Base-by-base conservation (phyloP, 2,329 filamentous ascomycete species). In the Colletotrichum spinosum region DNA sequence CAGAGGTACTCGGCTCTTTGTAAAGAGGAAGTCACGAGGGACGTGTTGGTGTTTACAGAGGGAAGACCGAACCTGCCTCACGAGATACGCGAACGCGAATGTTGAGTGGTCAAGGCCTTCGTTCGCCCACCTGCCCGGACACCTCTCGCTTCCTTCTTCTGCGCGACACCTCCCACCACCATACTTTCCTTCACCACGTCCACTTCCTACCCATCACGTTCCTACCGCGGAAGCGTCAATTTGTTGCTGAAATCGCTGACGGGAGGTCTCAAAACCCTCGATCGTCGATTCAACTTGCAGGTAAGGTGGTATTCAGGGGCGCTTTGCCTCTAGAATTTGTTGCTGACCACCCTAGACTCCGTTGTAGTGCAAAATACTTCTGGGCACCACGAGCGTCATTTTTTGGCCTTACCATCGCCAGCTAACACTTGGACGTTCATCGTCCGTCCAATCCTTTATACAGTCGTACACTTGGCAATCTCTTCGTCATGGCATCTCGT, bases 1-100 rank as follows among this genome's bases (percentile, higher is more conserved):
- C 62, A 56, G 34, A 49, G 52, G 33, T 51, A 51, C 35, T 49
- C 41, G 37, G 42, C 15, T 41, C 37, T 25, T 25, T 61, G 52
- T 33, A 56, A 65, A 53, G 45, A 62, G 62, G 62, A 65, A 65
- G 62, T 52, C 62, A 65, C 62, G 58, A 61, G 25, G 35, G 37
- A 38, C 17, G 38, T 17, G n/a, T 51, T 44, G 56, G 39, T 62
- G 51, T 56, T 65, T 55, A 44, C 35, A 52, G 51, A 62, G 51
- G 58, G 46, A 61, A 55, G 58, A 44, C 46, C 62, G 58, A 62
- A 33, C 62, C 46, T 65, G 52, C 58, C 62, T 44, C 49, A 35
- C 35, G 34, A 25, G 33, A 56, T 45, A 33, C 35, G 11, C 52
- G 55, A 11, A 44, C 58, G 56, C 41, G 51, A 48, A 41, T 54